Base-by-base conservation (phyloP, 371 early-diverging fungal genomes). In the Smittium mucronatum region DNA sequence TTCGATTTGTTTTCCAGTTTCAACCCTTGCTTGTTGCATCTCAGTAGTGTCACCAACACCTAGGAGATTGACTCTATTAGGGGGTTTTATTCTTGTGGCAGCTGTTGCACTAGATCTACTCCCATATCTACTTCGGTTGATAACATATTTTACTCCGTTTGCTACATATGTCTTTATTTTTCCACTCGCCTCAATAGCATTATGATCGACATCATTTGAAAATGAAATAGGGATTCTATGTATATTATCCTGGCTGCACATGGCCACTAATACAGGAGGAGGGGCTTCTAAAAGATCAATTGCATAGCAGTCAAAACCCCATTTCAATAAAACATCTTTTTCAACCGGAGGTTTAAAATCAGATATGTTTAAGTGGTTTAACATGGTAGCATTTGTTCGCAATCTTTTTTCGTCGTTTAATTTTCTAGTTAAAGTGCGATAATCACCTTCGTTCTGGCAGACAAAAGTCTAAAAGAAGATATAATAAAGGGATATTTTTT, bases 231-330 rank as follows among this genome's bases (percentile, higher is more conserved):
- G 88, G 70, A 86, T 79, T n/a, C 72, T 65, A 71, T 93, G 85
- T 26, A 93, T 72, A 0, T 77, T 68, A 16, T 80, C 74, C 61
- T 81, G 76, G 21, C 77, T 68, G 71, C 93, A 92, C 34, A 94
- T 71, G 16, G 86, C 84, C 0, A 81, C 82, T 33, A 90, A 69
- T 0, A 94, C 77, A 2, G 83, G 79, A 0, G 79, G 76, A 1
- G 93, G 92, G 0, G 88, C 93, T 28, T 88, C 88, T n/a, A 97
- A 64, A 21, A 87, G 80, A 70, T 93, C 89, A 30, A 85, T 72
- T 25, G 87, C 72, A 70, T 85, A 91, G 60, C 88, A 82, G 30
- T 89, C 89, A 75, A 97, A 87, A 1, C 90, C 90, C 64, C 81
- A 78, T 5, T 29, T 70, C 5, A 70, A 58, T 8, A 87, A 75